Evolutionary conservation across 1,284 basidiomycete genomes (phyloP), one percentile per base, ranked within the genome.

Genomic region (Pseudozyma sp.): DNA sequence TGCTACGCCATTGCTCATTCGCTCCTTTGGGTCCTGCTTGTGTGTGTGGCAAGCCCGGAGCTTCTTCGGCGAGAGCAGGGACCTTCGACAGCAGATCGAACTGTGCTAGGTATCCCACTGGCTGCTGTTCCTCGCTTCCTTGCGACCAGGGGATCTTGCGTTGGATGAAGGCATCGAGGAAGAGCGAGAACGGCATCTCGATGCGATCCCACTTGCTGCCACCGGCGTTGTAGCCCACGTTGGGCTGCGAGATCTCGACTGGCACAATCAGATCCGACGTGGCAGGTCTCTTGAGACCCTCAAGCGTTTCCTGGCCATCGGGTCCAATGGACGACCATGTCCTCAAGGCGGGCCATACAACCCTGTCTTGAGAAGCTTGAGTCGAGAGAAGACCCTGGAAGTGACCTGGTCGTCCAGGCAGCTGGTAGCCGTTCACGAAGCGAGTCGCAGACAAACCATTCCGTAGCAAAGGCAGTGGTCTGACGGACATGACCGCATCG

Each of bases 111-210:
- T 78, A 78, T 13, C 77, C 77, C 0, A 78, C 68, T 3, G 58
- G 59, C 24, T 48, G 45, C 31, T 68, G 45, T 40, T 45, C n/a
- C 9, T 29, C 11, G 40, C 16, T 42, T 7, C 10, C 42, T 2
- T 45, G 17, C 37, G 56, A 50, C 63, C 66, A 78, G 3, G 70
- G 75, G 34, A 78, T 78, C 46, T 61, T 62, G 51, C 53, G 47
- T 16, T 59, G 49, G 16, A 78, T 62, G 47, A 78, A 78, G 14
- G 77, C 75, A n/a, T 78, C 77, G 49, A 77, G 55, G 43, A 78
- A 78, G 29, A 77, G 37, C 0, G 53, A 39, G 43, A 78, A 77
- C 3, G 77, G 74, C 66, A 78, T 67, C 54, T 70, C 54, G 37
- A 78, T 66, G 34, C 67, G 63, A 19, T 71, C 64, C 77, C 77